These are phyloP conservation scores for Coemansia sp. DNA, from an alignment of 192 early-diverging fungal species.

Conservation along the genomic window DNA sequence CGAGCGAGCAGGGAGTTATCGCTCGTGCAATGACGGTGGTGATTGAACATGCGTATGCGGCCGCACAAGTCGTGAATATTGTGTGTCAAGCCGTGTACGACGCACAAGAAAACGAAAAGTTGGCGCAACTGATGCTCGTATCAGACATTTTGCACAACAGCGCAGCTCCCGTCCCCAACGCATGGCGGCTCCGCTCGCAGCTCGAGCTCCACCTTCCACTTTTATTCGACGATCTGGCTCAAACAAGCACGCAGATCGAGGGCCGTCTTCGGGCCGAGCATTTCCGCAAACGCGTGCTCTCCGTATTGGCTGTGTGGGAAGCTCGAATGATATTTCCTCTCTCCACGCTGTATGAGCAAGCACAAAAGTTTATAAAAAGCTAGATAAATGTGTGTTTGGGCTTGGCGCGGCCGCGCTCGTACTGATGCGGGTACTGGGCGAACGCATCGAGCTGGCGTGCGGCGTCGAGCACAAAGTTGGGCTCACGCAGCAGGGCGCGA, in stretches of 20 bases:
- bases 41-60: conserved; percentile 79
- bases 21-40: conserved; percentile 80
- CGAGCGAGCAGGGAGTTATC: conserved; percentile 55
- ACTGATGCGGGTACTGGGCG: conserved; percentile 65
- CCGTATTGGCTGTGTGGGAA: conserved; percentile 80
- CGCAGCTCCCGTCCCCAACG: conserved; percentile 73
- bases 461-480: conserved; percentile 66
- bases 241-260: conserved; percentile 65
- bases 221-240: conserved; percentile 71
- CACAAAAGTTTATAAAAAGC: conserved; percentile 1
- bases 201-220: conserved; percentile 62
- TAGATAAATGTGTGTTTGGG: conserved; percentile 28
- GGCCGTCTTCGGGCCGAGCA: conserved; percentile 80
- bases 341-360: conserved; percentile 10
- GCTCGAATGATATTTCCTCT: conserved; percentile 84
- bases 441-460: conserved; percentile 67
- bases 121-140: conserved; percentile 79
- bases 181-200: conserved; percentile 77
- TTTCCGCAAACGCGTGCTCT: conserved; percentile 63
- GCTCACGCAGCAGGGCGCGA: conserved; percentile 68
- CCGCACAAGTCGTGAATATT: conserved; percentile 72
- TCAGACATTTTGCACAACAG: conserved; percentile 91
- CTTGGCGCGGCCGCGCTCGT: conserved; percentile 54
- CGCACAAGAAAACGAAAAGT: conserved; percentile 58
- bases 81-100: conserved; percentile 61